Percentiles rank a stretch among this genome's conserved stretches.
phyloP scores from a whole-genome alignment of 1,139 yeast genomes.

The Zygosaccharomyces sapae region DNA sequence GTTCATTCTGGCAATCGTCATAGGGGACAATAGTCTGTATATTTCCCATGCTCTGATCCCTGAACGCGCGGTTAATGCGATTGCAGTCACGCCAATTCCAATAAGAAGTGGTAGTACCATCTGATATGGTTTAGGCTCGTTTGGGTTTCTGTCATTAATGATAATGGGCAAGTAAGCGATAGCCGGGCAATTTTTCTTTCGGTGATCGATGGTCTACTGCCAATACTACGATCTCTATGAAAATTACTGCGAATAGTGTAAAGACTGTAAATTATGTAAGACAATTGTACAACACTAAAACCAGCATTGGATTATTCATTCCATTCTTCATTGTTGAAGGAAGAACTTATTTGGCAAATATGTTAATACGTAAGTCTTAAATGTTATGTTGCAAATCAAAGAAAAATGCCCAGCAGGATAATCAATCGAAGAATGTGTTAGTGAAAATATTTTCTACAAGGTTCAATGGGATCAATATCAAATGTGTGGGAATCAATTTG shows the following conservation, averaged over 20 bases:
- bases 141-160: background rate
- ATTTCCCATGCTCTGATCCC: slow-evolving; percentile 32
- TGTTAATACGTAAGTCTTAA: background rate
- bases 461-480: background rate
- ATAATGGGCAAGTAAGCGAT: background rate
- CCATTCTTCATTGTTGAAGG: background rate
- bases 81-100: slow-evolving; percentile 29
- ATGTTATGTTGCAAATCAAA: background rate
- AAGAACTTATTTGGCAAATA: background rate
- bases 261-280: background rate
- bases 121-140: background rate
- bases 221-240: too few relatives aligned
- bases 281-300: background rate
- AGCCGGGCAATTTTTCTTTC: background rate
- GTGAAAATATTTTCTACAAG: background rate
- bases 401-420: background rate
- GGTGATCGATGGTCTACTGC: background rate
- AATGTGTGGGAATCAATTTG: too few relatives aligned
- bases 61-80: slow-evolving; percentile 28
- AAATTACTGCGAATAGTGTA: too few relatives aligned
- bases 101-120: slow-evolving; percentile 34
- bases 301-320: background rate
- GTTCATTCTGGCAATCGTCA: slow-evolving; percentile 30
- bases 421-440: background rate
- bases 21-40: slow-evolving; percentile 27